Conservation (phyloP, 805 yeast species). For the Wickerhamiella alocasiicola region DNA sequence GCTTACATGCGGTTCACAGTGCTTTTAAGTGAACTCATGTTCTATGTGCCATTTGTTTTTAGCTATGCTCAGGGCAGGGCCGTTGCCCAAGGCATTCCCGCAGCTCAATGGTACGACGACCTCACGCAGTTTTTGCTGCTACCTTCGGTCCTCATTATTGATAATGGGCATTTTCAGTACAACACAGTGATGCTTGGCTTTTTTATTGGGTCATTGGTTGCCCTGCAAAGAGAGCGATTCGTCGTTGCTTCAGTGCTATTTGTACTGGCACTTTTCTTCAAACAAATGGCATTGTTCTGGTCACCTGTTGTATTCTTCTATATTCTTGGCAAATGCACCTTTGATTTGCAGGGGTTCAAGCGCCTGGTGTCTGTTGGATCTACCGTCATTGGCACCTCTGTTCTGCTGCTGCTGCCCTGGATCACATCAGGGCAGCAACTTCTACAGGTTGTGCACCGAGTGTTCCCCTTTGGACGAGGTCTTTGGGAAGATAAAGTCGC, state of each 20-base stretch:
- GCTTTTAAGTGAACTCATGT: conserved; percentile 54
- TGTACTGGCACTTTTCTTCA: conserved; percentile 66
- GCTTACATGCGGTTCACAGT: conserved; percentile 78
- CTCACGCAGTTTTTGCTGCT: conserved; percentile 71
- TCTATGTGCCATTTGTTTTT: conserved; percentile 72
- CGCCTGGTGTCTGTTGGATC: conserved; percentile 50
- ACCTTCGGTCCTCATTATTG: conserved; percentile 72
- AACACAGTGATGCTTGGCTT: conserved; percentile 91
- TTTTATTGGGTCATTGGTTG: conserved; percentile 52
- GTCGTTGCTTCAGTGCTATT: conserved; percentile 65
- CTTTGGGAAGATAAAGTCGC: conserved; percentile 96
- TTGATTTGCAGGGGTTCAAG: conserved; percentile 26
- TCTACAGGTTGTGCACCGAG: conserved; percentile 47
- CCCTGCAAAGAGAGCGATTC: conserved; percentile 45
- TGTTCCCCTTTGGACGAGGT: conserved; percentile 89
- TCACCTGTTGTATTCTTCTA: conserved; percentile 80
- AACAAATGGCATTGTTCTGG: conserved; percentile 92
- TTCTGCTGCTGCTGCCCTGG: conserved; percentile 47
- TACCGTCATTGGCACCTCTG: conserved; percentile 47
- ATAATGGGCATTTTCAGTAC: conserved; percentile 96
- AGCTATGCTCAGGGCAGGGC: conserved; percentile 63
- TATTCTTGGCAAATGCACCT: conserved; percentile 44
- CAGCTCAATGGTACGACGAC: conserved; percentile 58
- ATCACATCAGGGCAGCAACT: conserved; percentile 36
- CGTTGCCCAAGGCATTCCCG: conserved; percentile 37